These are phyloP conservation scores for Yamadazyma kitorensis DNA, from an alignment of 805 yeast species.

Conservation along the genomic window DNA sequence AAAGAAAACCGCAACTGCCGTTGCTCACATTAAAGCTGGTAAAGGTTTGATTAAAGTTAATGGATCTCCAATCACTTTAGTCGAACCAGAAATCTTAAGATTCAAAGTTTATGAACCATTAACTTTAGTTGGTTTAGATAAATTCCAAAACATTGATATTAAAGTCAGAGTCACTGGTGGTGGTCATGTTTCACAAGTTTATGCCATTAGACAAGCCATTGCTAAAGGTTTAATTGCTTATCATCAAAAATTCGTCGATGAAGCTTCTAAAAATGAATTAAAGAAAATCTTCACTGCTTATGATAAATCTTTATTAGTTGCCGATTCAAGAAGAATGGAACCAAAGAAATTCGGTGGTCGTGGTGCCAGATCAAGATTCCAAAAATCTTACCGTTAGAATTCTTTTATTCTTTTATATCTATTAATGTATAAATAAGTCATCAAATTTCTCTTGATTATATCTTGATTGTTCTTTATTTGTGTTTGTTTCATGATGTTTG, in stretches of 20 bases:
- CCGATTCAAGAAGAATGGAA: slow-evolving; percentile 99
- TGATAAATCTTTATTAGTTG: slow-evolving; percentile 99
- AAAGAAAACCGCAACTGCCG: slow-evolving; percentile 99
- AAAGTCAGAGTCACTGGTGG: slow-evolving; percentile 99
- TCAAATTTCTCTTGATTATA: no score
- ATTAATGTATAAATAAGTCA: slow-evolving; percentile 12
- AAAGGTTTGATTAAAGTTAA: slow-evolving; percentile 98
- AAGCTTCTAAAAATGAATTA: slow-evolving; percentile 98
- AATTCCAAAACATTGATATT: slow-evolving; percentile 97
- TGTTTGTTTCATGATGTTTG: no score
- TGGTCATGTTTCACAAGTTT: slow-evolving; percentile 99
- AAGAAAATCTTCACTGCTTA: slow-evolving; percentile 96
- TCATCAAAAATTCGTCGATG: slow-evolving; percentile 99
- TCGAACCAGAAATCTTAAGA: slow-evolving; percentile 98
- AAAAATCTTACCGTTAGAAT: slow-evolving; percentile 98
- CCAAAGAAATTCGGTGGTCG: slow-evolving; percentile 99
- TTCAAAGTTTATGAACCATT: slow-evolving; percentile 99
- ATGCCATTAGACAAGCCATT: slow-evolving; percentile 99
- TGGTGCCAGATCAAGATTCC: slow-evolving; percentile 99
- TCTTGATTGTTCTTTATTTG: no score
- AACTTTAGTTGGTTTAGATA: slow-evolving; percentile 96
- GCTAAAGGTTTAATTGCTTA: slow-evolving; percentile 99
- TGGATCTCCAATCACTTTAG: slow-evolving; percentile 99
- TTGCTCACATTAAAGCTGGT: slow-evolving; percentile 99
- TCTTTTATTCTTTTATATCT: slow-evolving; percentile 2